These are phyloP conservation scores for Quercus engelmannii DNA, from an alignment of 306 rosid genomes.

Conservation along the genomic window DNA sequence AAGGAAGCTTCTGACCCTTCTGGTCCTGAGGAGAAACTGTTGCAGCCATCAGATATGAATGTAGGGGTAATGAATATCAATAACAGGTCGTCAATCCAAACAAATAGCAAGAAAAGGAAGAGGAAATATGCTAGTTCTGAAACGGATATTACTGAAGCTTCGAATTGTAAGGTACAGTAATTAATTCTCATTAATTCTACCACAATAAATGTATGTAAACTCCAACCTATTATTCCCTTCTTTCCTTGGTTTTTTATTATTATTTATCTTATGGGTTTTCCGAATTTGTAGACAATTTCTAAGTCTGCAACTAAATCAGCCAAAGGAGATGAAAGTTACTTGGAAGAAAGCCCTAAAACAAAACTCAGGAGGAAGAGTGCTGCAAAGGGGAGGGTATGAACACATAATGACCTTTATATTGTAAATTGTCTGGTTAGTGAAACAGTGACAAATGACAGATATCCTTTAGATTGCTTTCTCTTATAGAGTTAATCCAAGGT, in stretches of 20 bases:
- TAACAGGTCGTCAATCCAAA: constrained; percentile 18
- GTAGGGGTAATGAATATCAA: constrained; percentile 23
- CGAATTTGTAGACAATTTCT: constrained; percentile 21
- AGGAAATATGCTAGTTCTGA: constrained; percentile 13
- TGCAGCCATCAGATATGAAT: constrained; percentile 24
- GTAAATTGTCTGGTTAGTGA: background rate
- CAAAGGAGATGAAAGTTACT: constrained; percentile 8
- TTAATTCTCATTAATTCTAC: constrained; percentile 1
- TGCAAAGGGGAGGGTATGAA: constrained; percentile 32
- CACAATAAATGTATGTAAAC: background rate
- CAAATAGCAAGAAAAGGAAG: constrained; percentile 24
- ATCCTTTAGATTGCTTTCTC: background rate
- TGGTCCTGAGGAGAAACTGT: constrained; percentile 29
- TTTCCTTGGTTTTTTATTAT: background rate
- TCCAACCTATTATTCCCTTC: constrained; percentile 1
- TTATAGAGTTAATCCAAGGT: background rate
- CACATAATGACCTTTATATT: background rate
- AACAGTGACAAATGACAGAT: background rate
- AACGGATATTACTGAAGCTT: constrained; percentile 33
- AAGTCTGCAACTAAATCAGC: constrained; percentile 25
- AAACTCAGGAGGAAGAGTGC: constrained; percentile 29
- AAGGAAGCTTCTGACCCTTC: constrained; percentile 16
- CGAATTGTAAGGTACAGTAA: constrained; percentile 37
- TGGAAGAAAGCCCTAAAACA: constrained; percentile 31
- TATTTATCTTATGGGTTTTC: background rate